Evolutionary conservation across 208 protist species (phyloP), one percentile per base, ranked within the genome.

Genomic region (Acanthamoeba rhysodes): DNA sequence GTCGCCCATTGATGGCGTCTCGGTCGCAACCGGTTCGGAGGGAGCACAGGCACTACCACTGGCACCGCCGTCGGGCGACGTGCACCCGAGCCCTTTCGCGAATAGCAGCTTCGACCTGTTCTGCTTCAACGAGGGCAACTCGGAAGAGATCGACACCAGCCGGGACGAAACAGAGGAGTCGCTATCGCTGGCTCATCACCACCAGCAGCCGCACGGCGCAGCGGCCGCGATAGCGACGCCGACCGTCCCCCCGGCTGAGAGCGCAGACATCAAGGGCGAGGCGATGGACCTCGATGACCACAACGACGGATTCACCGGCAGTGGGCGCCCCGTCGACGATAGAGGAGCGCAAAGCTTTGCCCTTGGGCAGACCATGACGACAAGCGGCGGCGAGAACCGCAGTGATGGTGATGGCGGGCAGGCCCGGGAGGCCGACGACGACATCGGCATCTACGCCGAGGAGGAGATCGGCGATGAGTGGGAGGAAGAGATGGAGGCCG

Each of bases 41-140:
- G 55, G 55, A 59, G 20, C 55, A 59, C 55, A 59, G 55, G 55
- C 55, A 59, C 55, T 59, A 22, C 24, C 59, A 66, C 8, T 22
- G 24, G 18, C 59, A 22, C 16, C 53, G 53, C 53, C 53, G 12
- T 59, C 53, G 53, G 70, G 41, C 12, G 20, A 34, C 18, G 9
- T 16, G 29, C n/a, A 29, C 12, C 29, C 66, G 29, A 72, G 8
- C 9, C 50, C 80, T 50, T 14, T 34, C 1, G 74, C 74, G 7
- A 88, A 12, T 27, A 45, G 48, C 45, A 88, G 80, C 80, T 64
- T 88, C 80, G 80, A 88, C 80, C 50, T 88, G 53, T 88, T 88
- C 64, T 88, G 80, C 80, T 88, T 88, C 50, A 88, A 88, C 80
- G 80, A 88, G 34, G 80, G 80, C 80, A 88, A 88, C 48, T 64